phyloP scores from a whole-genome alignment of 1,139 yeast species.

The Kodamaea anthophila region DNA sequence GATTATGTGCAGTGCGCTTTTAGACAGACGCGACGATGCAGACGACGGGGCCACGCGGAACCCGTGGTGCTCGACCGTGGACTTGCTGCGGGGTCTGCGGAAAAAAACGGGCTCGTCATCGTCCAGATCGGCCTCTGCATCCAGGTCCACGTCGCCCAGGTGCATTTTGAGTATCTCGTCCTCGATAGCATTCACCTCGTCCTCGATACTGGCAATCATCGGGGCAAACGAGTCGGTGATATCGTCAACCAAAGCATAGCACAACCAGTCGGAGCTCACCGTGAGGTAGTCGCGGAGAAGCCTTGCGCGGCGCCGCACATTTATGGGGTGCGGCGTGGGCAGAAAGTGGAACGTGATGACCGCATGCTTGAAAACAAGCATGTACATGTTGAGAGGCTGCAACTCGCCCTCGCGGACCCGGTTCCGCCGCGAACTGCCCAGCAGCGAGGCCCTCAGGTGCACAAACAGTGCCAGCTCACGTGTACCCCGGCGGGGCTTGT shows the following conservation, averaged over 20 bases:
- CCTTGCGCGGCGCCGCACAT: constrained; percentile 89
- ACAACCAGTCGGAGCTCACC: constrained; percentile 93
- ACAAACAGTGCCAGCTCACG: constrained; percentile 4
- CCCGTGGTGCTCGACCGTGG: constrained; percentile 29
- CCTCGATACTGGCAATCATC: constrained; percentile 87
- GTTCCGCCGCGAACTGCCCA: constrained; percentile 25
- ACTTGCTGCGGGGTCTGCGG: constrained; percentile 33
- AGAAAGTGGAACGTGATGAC: constrained; percentile 91
- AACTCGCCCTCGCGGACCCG: constrained; percentile 64
- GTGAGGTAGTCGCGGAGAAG: constrained; percentile 80
- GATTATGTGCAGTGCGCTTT: constrained; percentile 44
- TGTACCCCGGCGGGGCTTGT: constrained; percentile 11
- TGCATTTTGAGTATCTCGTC: constrained; percentile 87
- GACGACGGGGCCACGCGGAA: constrained; percentile 8
- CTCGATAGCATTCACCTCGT: constrained; percentile 86
- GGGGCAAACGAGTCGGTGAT: constrained; percentile 98
- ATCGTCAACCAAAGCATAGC: constrained; percentile 93
- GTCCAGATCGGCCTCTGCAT: constrained; percentile 17
- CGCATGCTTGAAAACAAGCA: constrained; percentile 84
- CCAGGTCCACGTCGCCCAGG: constrained; percentile 50
- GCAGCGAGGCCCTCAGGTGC: constrained; percentile 15
- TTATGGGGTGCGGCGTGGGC: constrained; percentile 93
- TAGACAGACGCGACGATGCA: constrained; percentile 13
- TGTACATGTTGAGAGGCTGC: constrained; percentile 87
- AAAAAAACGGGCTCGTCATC: constrained; percentile 25